phyloP scores from a whole-genome alignment of 2,329 filamentous ascomycete species.

The Lachnellula hyalina region DNA sequence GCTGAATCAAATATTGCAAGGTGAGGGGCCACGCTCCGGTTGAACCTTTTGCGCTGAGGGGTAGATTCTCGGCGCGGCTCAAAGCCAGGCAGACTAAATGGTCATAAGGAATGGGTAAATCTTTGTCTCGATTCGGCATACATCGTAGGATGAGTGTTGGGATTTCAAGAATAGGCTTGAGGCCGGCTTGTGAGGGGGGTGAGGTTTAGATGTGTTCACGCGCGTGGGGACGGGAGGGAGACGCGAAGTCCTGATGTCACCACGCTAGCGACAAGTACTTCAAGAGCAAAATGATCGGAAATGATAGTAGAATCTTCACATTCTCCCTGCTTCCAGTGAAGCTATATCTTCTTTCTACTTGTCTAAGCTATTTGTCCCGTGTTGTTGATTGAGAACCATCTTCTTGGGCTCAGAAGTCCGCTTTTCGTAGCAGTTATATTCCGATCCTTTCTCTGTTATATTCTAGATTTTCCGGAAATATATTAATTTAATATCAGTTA shows the following conservation, averaged over 20 bases:
- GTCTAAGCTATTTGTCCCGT: no score
- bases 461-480: no score
- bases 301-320: neutral
- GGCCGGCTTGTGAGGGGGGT: neutral
- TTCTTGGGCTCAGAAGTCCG: constrained; percentile 7
- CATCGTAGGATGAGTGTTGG: neutral
- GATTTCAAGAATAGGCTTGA: neutral
- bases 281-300: neutral
- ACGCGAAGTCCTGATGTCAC: neutral
- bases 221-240: neutral
- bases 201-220: neutral
- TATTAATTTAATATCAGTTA: no score
- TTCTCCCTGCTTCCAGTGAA: neutral
- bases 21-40: no score
- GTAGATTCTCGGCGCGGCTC: neutral
- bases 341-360: neutral
- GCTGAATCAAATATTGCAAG: no score
- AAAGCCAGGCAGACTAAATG: neutral
- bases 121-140: neutral
- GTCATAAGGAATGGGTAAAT: neutral
- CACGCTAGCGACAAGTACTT: neutral
- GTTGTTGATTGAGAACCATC: no score
- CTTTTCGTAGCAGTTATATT: constrained; percentile 11
- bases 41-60: neutral
- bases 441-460: constrained; percentile 7